Evolutionary conservation across 164 flowering plant genomes (phyloP), one percentile per base, ranked within the genome.

Genomic region (Kingdonia uniflora): DNA sequence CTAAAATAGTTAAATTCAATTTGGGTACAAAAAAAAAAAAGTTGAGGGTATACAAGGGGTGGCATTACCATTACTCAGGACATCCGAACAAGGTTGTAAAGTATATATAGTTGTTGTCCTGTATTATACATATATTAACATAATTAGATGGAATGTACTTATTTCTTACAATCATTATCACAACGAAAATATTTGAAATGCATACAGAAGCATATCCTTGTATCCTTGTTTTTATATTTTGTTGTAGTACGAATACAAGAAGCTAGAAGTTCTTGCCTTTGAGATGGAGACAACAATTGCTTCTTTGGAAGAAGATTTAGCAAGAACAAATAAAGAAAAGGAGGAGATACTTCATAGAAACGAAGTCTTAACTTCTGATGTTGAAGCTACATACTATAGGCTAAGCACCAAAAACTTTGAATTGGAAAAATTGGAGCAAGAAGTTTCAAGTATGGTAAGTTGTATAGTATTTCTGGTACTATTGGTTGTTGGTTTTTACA

Each of bases 231-330:
- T 49, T 29, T 40, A 43, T 49, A 12, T 38, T 10, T 51, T 58
- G 42, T 21, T 38, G 2, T 22, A 88, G 96, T 90, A 74, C 44
- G 95, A 86, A 1, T 73, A 80, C 58, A 69, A 62, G 61, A 82
- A 72, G 61, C 65, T 92, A 65, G 95, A 92, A 81, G 82, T 82
- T 63, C 71, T 72, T 56, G 79, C 81, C 19, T 84, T 86, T 78
- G 96, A 88, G 69, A 76, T 82, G 89, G 96, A 86, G 68, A 51
- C 86, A 53, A 81, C 80, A 38, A 80, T 92, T 69, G 81, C 85
- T 62, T 73, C 94, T 54, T 58, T 88, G 67, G 96, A 84, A 61
- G 94, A 80, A 59, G 74, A 81, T 55, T 67, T 91, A 60, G 68
- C 69, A 42, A 62, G 57, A 50, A 74, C 73, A 49, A 52, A 54